Conservation (phyloP, 257 asterid species). For the Solanum bulbocastanum region DNA sequence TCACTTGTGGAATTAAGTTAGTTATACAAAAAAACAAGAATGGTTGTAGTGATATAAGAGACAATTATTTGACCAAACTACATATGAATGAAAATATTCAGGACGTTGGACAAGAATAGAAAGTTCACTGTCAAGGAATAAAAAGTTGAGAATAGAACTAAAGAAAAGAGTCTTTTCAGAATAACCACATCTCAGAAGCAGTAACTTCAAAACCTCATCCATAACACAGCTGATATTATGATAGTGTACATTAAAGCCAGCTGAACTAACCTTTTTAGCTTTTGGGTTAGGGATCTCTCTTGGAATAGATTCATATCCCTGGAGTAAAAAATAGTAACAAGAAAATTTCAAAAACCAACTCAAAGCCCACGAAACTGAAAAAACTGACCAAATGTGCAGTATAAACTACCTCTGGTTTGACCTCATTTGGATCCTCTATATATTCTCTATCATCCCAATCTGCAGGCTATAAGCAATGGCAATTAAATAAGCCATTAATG, state of each 20-base stretch:
- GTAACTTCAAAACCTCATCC: background rate
- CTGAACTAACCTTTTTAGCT: constrained; percentile 12
- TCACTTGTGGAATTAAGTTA: background rate
- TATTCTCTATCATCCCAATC: constrained; percentile 24
- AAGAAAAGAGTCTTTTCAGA: background rate
- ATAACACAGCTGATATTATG: background rate
- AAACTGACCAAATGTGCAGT: background rate
- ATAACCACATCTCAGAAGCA: background rate
- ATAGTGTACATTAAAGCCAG: background rate
- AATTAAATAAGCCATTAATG: background rate
- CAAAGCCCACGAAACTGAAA: background rate
- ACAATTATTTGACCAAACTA: background rate
- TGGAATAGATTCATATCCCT: constrained; percentile 19
- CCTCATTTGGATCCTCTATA: constrained; percentile 7
- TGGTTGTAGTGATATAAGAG: background rate
- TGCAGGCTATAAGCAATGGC: constrained; percentile 8
- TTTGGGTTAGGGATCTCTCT: constrained; percentile 12
- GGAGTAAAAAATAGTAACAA: background rate
- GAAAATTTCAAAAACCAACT: background rate
- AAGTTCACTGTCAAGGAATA: background rate
- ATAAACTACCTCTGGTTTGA: constrained; percentile 9
- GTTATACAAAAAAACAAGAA: background rate
- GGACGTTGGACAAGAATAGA: background rate
- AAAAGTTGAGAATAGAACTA: background rate
- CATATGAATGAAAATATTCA: background rate